A percentile compares a stretch with the other conserved stretches of the same genome.
These are phyloP conservation scores for Syzygium syzygioides DNA, from an alignment of 441 rosid genomes.

Conservation along the genomic window DNA sequence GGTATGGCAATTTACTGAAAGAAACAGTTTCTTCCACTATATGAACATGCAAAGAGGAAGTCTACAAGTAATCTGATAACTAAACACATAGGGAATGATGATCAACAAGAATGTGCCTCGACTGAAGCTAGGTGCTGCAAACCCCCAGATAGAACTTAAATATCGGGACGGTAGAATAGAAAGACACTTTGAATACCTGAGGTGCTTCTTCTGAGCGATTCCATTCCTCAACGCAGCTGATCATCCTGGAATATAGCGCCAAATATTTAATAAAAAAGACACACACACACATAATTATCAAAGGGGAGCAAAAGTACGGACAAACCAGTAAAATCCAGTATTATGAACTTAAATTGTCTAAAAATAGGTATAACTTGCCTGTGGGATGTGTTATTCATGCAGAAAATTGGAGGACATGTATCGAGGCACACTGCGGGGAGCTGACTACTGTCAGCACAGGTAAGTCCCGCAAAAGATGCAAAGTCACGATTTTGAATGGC, in stretches of 20 bases:
- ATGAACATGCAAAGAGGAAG: background rate
- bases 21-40: background rate
- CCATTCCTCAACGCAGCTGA: constrained; percentile 83
- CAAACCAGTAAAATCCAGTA: background rate
- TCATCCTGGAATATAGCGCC: constrained; percentile 46
- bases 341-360: background rate
- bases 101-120: background rate
- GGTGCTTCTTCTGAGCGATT: constrained; percentile 65
- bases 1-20: background rate
- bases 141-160: background rate
- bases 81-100: background rate
- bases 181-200: constrained; percentile 33
- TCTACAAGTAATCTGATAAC: background rate
- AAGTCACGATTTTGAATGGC: constrained; percentile 66
- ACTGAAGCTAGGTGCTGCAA: background rate
- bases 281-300: background rate
- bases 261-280: too few relatives aligned
- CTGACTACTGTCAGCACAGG: constrained; percentile 87
- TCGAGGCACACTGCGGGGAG: constrained; percentile 91
- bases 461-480: constrained; percentile 55
- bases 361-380: constrained; percentile 30
- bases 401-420: constrained; percentile 86
- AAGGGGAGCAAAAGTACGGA: background rate
- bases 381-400: constrained; percentile 93
- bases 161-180: background rate